Evolutionary conservation across 177 flowering plant species (phyloP).

Genomic region (Tripterygium wilfordii): DNA sequence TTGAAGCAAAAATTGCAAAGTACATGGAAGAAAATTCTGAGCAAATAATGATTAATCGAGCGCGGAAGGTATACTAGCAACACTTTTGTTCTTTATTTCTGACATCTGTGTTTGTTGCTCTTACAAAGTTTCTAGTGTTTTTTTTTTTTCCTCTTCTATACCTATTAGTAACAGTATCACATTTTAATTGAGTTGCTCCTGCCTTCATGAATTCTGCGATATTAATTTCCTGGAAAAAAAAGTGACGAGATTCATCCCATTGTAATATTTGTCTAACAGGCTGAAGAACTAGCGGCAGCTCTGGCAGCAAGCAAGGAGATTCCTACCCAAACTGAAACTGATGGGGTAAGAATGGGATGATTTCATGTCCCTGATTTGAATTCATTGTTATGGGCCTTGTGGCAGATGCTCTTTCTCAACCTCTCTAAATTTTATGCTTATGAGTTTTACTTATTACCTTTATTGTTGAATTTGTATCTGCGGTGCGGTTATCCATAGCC

Average conservation of each 20-base stretch:
- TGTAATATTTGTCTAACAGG: constrained; percentile 31
- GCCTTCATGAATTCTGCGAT: too few relatives aligned
- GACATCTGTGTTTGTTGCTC: not conserved
- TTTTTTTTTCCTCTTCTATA: not conserved
- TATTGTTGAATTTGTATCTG: not conserved
- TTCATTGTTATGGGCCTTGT: not conserved
- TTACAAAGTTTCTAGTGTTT: not conserved
- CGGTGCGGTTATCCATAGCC: too few relatives aligned
- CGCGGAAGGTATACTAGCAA: constrained; percentile 57
- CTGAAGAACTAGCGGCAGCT: constrained; percentile 92
- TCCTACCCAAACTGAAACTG: constrained; percentile 37
- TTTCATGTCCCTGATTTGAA: not conserved
- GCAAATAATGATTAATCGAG: constrained; percentile 75
- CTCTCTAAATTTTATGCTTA: too few relatives aligned
- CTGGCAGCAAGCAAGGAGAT: constrained; percentile 73
- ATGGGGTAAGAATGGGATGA: constrained; percentile 39
- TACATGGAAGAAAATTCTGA: constrained; percentile 87
- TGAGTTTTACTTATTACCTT: too few relatives aligned
- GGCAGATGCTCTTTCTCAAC: too few relatives aligned
- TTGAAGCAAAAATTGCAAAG: constrained; percentile 69
- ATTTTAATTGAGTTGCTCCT: not conserved
- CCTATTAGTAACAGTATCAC: not conserved
- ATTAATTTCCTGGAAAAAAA: too few relatives aligned
- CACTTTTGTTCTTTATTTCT: not conserved
- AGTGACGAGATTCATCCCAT: too few relatives aligned